phyloP scores from a whole-genome alignment of 257 asterid genomes.

The Nemophila menziesii region DNA sequence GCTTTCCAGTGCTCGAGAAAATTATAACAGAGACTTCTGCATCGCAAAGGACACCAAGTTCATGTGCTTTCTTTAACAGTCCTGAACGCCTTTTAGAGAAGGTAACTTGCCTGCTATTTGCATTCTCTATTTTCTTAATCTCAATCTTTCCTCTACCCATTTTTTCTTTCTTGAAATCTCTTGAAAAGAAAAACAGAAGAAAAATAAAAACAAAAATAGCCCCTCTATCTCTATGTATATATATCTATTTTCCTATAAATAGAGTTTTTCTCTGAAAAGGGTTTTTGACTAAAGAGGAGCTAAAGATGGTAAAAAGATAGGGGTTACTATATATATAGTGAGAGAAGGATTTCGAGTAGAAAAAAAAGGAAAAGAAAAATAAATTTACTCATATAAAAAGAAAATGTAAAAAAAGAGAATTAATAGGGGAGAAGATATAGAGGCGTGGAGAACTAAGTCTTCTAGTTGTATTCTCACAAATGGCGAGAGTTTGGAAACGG shows the following conservation, averaged over 20 bases:
- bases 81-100: conserved; percentile 70
- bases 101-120: conserved; percentile 64
- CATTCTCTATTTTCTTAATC: conserved; percentile 67
- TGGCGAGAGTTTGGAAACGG: conserved; percentile 56
- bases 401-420: conserved; percentile 1
- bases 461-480: conserved; percentile 32
- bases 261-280: neutral
- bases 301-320: conserved; percentile 6
- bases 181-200: conserved; percentile 13
- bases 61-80: conserved; percentile 61
- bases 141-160: conserved; percentile 86
- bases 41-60: conserved; percentile 69
- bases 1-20: conserved; percentile 63
- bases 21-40: conserved; percentile 68
- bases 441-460: conserved; percentile 30
- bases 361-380: conserved; percentile 14
- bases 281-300: conserved; percentile 4
- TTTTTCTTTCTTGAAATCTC: conserved; percentile 4
- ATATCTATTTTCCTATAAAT: neutral
- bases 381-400: no score
- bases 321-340: conserved; percentile 18
- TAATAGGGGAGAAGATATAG: conserved; percentile 21
- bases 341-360: no score
- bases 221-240: neutral
- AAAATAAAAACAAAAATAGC: conserved; percentile 4